Evolutionary conservation across 345 rosid genomes (phyloP).

Genomic region (Garcia nutans): DNA sequence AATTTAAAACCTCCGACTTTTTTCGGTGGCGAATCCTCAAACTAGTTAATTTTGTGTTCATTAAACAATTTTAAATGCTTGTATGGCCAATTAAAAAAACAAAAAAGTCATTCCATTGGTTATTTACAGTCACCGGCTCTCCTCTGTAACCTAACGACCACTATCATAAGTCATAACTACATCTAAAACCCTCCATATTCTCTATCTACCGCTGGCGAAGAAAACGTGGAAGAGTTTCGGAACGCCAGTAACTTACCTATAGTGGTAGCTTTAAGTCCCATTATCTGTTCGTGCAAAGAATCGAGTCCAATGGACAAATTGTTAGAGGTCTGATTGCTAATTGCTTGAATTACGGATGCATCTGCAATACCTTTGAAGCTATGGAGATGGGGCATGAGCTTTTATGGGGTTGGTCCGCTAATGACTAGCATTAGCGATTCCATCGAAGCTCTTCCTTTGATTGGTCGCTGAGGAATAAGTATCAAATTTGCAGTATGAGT

Average conservation of each 20-base stretch:
- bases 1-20: no score
- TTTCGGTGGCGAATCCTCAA: no score
- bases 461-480: no score
- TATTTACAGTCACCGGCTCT: slow-evolving; percentile 35
- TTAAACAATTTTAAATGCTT: no score
- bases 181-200: slow-evolving; percentile 48
- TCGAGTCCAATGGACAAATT: slow-evolving; percentile 31
- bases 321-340: slow-evolving; percentile 31
- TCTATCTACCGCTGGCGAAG: slow-evolving; percentile 55
- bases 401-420: slow-evolving; percentile 62
- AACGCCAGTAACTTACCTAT: slow-evolving; percentile 40
- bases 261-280: slow-evolving; percentile 40
- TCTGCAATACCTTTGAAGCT: slow-evolving; percentile 46
- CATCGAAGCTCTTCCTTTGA: no score
- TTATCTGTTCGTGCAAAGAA: slow-evolving; percentile 23
- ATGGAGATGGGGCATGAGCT: slow-evolving; percentile 52
- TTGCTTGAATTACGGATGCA: slow-evolving; percentile 40
- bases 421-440: not conserved
- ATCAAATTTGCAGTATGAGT: no score
- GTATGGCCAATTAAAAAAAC: no score
- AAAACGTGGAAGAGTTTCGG: slow-evolving; percentile 56
- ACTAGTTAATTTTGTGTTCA: no score
- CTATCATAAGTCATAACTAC: slow-evolving; percentile 41
- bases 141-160: slow-evolving; percentile 37
- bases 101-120: no score